Base-by-base conservation (phyloP, 1,284 basidiomycete genomes). In the Puccinia hordei region DNA sequence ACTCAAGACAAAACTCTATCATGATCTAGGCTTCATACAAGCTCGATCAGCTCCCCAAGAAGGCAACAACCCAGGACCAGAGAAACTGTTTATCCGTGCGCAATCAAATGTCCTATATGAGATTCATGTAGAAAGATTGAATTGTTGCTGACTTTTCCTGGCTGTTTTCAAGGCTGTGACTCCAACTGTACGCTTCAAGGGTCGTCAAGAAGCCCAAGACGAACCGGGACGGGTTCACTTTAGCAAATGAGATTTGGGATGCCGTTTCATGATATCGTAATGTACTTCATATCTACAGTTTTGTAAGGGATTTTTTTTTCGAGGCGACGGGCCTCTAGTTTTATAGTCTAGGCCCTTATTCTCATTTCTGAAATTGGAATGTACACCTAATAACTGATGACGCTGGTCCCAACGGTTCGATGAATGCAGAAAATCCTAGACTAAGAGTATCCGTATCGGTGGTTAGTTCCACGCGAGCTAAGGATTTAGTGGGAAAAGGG, bases 1-100 rank as follows among this genome's bases (percentile, higher is more conserved):
- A 51, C 55, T 79, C 4, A 79, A 71, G 44, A 72, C 76, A 3
- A 79, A 79, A 68, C 66, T 79, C 38, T 69, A 79, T 61, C 76
- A 79, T 79, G 76, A 71, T 35, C 66, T 79, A 8, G 76, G 76
- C 19, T 69, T 79, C 8, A 35, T 79, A 9, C 76, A 69, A 61
- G 76, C 72, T n/a, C 65, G 51, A 2, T 24, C 63, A 17, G 38
- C 53, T 24, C 41, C 33, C 51, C 22, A 71, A 71, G 41, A 69
- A 27, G 30, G n/a, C 22, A 49, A 41, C 46, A 24, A 69, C 12
- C 5, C 44, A 3, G 15, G 53, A 5, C 24, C 38, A 24, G 51
- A 79, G 2, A 79, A 79, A 49, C 41, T 79, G 24, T 79, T 79
- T n/a, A 57, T 79, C 27, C 49, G 76, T 79, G 61, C 17, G 53